These are phyloP conservation scores for Trametopsis cervina DNA, from an alignment of 768 basidiomycete species.

Conservation along the genomic window DNA sequence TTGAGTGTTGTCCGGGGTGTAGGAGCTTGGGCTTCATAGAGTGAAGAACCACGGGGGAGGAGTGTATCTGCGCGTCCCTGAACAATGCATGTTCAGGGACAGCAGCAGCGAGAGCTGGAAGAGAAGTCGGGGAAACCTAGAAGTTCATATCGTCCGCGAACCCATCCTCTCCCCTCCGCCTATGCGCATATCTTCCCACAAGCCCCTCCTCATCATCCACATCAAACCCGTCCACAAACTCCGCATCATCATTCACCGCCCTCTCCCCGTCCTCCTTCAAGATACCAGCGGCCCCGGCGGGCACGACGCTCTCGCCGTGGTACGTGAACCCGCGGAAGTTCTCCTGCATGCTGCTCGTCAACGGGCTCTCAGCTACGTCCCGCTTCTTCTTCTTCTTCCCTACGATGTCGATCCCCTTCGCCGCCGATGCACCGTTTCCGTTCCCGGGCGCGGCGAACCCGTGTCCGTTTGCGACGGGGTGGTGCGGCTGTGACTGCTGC, in stretches of 20 bases:
- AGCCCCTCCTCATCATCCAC: conserved; percentile 53
- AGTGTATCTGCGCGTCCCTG: too few species aligned
- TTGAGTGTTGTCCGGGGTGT: too few species aligned
- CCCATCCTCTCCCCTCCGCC: conserved; percentile 32
- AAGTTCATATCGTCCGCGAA: too few species aligned
- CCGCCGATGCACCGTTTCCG: conserved; percentile 3
- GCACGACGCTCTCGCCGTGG: conserved; percentile 58
- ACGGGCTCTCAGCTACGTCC: conserved; percentile 42
- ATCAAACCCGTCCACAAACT: conserved; percentile 29
- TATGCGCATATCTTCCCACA: conserved; percentile 65
- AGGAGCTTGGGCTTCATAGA: too few species aligned
- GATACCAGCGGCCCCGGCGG: conserved; percentile 35
- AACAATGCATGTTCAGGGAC: too few species aligned
- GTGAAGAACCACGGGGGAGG: too few species aligned
- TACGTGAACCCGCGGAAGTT: conserved; percentile 95
- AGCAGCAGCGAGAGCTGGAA: too few species aligned
- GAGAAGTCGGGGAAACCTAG: too few species aligned
- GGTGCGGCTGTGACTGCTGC: conserved; percentile 12
- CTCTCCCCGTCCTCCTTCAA: conserved; percentile 26
- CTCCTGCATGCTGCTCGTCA: conserved; percentile 92
- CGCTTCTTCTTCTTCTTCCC: conserved; percentile 36
- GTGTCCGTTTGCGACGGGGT: conserved; percentile 8
- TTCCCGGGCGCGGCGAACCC: conserved; percentile 7
- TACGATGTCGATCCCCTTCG: conserved; percentile 33
- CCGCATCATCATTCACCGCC: conserved; percentile 19